Conservation (phyloP, 495 filamentous ascomycete genomes). For the Podospora fimiseda region DNA sequence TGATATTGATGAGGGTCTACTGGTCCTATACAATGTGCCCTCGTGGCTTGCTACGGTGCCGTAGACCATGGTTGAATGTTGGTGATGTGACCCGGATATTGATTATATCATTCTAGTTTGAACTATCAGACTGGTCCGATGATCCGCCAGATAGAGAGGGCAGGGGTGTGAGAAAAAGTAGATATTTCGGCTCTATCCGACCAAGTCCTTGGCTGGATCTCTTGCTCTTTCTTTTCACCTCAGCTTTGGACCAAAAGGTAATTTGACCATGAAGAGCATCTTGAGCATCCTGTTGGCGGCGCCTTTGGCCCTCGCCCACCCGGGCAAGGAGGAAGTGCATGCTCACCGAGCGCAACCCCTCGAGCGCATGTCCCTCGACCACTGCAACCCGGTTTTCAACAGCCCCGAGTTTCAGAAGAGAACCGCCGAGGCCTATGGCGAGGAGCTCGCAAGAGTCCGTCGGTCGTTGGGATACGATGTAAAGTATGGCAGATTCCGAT, state of each 20-base stretch:
- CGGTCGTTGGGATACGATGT: constrained; percentile 17
- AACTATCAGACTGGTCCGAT: not conserved
- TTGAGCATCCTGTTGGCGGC: constrained; percentile 24
- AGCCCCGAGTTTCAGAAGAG: constrained; percentile 24
- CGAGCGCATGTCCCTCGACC: constrained; percentile 25
- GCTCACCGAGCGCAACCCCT: constrained; percentile 21
- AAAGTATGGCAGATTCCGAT: constrained; percentile 5
- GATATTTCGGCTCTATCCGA: not conserved
- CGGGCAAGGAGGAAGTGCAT: constrained; percentile 21
- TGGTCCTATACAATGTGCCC: not conserved
- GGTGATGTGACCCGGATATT: constrained; percentile 16
- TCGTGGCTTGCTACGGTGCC: constrained; percentile 1
- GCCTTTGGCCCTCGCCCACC: constrained; percentile 24
- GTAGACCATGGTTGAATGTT: constrained; percentile 11
- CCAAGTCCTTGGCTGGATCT: not conserved
- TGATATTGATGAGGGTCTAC: constrained; percentile 7
- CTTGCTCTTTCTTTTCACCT: not conserved
- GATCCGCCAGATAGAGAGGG: not conserved
- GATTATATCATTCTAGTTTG: constrained; percentile 3
- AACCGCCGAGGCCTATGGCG: constrained; percentile 26
- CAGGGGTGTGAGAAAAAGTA: not conserved
- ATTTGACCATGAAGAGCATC: constrained; percentile 22
- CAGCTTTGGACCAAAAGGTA: not conserved
- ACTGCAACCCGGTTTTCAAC: constrained; percentile 25
- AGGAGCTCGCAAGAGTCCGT: constrained; percentile 20